Evolutionary conservation across 192 early-diverging fungal genomes (phyloP).

Genomic region (Coemansia reversa): DNA sequence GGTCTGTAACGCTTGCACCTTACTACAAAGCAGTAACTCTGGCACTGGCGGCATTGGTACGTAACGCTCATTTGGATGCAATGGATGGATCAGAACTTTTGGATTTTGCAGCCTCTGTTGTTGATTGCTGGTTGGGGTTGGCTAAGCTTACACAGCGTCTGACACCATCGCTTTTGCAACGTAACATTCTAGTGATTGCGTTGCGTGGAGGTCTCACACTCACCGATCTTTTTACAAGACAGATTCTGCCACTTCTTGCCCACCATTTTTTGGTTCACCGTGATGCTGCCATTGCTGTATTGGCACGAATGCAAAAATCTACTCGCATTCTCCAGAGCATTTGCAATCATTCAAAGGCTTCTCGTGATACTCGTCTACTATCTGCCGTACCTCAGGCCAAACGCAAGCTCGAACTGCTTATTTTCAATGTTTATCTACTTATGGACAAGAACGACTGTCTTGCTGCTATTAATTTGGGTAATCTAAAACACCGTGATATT

Average conservation of each 20-base stretch:
- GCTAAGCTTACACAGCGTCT: constrained; percentile 30
- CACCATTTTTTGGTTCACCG: constrained; percentile 29
- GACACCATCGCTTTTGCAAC: constrained; percentile 10
- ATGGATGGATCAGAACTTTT: constrained; percentile 25
- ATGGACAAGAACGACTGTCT: constrained; percentile 67
- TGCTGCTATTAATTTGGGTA: constrained; percentile 53
- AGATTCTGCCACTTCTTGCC: constrained; percentile 35
- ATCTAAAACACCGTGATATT: constrained; percentile 73
- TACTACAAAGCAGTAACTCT: constrained; percentile 37
- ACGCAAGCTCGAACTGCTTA: constrained; percentile 67
- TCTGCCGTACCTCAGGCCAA: constrained; percentile 67
- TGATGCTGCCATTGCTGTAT: constrained; percentile 22
- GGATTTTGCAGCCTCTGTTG: constrained; percentile 17
- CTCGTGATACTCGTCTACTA: constrained; percentile 61
- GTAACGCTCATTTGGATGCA: constrained; percentile 3
- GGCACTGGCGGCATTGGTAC: constrained; percentile 18
- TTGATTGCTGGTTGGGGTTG: constrained; percentile 37
- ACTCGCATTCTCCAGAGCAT: constrained; percentile 61
- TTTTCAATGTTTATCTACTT: constrained; percentile 74
- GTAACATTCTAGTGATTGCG: constrained; percentile 15
- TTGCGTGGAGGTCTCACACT: constrained; percentile 33
- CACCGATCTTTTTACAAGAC: constrained; percentile 35
- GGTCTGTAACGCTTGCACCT: constrained; percentile 28
- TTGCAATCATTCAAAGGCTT: constrained; percentile 74
- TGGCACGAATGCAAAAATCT: constrained; percentile 44